Percentiles rank a stretch among this genome's conserved stretches.
Conservation (phyloP, 352 stramenopile species). For the Phytophthora cryptogea region DNA sequence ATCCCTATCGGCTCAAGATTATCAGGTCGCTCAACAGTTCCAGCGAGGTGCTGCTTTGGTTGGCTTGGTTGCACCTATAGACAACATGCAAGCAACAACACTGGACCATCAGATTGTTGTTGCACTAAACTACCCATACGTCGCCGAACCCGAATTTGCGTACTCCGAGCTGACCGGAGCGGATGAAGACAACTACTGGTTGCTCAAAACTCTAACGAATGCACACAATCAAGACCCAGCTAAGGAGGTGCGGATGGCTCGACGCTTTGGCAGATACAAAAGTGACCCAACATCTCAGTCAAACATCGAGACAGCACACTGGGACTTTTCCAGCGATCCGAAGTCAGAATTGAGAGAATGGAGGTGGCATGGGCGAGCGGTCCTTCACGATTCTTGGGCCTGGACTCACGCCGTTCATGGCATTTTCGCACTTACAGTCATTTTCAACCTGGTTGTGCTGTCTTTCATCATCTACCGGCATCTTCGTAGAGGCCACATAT, state of each 20-base stretch:
- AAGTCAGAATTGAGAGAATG: constrained; percentile 20
- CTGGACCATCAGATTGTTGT: constrained; percentile 32
- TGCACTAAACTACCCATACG: constrained; percentile 36
- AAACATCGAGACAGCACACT: constrained; percentile 41
- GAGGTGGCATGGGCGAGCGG: constrained; percentile 29
- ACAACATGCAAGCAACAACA: constrained; percentile 15
- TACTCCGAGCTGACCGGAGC: constrained; percentile 22
- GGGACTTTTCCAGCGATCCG: constrained; percentile 27
- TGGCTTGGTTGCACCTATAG: constrained; percentile 25
- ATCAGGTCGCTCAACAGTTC: constrained; percentile 21
- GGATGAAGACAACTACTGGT: constrained; percentile 26
- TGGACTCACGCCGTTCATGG: constrained; percentile 45
- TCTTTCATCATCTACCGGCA: constrained; percentile 39
- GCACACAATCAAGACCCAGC: constrained; percentile 17
- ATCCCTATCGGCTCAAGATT: constrained; percentile 35
- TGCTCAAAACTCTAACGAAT: constrained; percentile 21
- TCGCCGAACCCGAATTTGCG: constrained; percentile 18
- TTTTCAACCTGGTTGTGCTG: constrained; percentile 34
- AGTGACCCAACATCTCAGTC: constrained; percentile 34
- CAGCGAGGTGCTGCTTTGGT: constrained; percentile 23
- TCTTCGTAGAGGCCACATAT: constrained; percentile 30
- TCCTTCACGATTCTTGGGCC: constrained; percentile 48
- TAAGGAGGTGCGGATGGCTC: constrained; percentile 28
- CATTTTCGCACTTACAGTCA: constrained; percentile 25
- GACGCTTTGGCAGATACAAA: constrained; percentile 41